Base-by-base conservation (phyloP, 306 rosid species). In the Pyrus pyrifolia region DNA sequence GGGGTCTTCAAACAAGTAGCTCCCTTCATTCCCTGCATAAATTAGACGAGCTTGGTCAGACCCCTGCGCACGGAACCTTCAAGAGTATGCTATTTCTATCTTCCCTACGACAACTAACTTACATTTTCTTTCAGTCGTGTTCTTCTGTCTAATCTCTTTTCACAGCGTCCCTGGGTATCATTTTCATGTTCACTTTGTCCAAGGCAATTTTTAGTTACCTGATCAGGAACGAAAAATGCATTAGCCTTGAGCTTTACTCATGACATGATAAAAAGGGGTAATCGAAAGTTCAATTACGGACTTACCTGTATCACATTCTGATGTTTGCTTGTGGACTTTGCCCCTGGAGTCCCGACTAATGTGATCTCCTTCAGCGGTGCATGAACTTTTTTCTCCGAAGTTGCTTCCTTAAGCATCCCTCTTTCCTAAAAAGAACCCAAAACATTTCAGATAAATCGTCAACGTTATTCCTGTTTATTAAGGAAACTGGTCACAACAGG, bases 371-470 rank as follows among this genome's bases (percentile, higher is more conserved):
- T 83, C 67, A 83, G 79, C n/a, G 88, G 90, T 30, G 88, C 59
- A 42, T 77, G 68, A 53, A 61, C 70, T 42, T 86, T 90, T 81
- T 87, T 92, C 88, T 88, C 97, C 84, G 82, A 35, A 78, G 81
- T 89, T 63, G 99, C 90, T 87, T 95, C 99, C 84, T 92, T 92
- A 15, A 92, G 93, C 81, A 95, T 89, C 49, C 88, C 82, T 81
- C 99, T 92, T 88, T 95, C 97, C 97, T 95, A 87, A 38, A 69
- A 78, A 29, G 58, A 76, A 53, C 46, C 35, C 33, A 67, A 55
- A 62, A 6, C 22, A 25, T 55, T 78, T 83, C 70, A 75, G 73
- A 77, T 67, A 65, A 25, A 78, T 64, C 57, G 33, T 7, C 14
- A 42, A 52, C 15, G 35, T 58, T 45, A 35, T 15, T 25, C 12